phyloP scores from a whole-genome alignment of 805 yeast species.

The Candida morakotiae region DNA sequence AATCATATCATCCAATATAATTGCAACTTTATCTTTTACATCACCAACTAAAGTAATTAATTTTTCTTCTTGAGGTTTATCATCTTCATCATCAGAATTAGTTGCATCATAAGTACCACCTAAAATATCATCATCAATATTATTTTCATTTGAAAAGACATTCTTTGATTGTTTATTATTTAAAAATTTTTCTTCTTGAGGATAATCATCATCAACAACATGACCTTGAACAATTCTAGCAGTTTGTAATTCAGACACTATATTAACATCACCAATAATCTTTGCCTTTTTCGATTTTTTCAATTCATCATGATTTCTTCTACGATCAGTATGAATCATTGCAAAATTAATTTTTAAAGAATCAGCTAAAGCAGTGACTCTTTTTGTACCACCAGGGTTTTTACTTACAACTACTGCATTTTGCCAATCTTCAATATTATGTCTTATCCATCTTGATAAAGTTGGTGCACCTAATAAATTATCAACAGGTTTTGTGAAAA shows the following conservation, averaged over 20 bases:
- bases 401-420: constrained; percentile 96
- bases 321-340: constrained; percentile 97
- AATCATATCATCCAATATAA: constrained; percentile 94
- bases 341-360: constrained; percentile 93
- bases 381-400: constrained; percentile 97
- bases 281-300: constrained; percentile 34
- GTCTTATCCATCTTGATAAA: constrained; percentile 91
- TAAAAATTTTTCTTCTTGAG: constrained; percentile 7
- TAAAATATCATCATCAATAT: constrained; percentile 57
- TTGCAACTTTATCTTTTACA: constrained; percentile 87
- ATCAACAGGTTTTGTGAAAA: constrained; percentile 95
- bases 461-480: constrained; percentile 96
- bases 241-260: constrained; percentile 81
- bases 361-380: constrained; percentile 98
- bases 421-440: constrained; percentile 78
- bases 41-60: constrained; percentile 95
- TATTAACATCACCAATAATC: constrained; percentile 50
- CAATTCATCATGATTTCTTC: constrained; percentile 73
- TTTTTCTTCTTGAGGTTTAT: constrained; percentile 63
- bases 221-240: constrained; percentile 97
- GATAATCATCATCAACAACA: constrained; percentile 83
- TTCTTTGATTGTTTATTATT: constrained; percentile 10
- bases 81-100: constrained; percentile 74
- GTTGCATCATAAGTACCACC: constrained; percentile 78
- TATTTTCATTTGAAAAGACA: neutral